Conservation (phyloP, 108 stramenopile genomes). For the Nitzschia putrida region DNA sequence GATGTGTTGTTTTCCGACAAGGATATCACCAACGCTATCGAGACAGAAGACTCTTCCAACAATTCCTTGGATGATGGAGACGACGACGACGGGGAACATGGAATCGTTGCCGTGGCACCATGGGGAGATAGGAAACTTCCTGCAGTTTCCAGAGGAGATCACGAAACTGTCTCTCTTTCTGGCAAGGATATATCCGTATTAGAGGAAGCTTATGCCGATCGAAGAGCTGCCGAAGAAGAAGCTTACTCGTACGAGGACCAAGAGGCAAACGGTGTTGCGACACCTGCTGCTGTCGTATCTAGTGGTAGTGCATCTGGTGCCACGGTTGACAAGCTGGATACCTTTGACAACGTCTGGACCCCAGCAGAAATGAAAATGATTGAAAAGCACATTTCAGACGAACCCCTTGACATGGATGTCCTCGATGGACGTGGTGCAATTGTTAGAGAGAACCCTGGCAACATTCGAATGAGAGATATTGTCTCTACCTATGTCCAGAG, state of each 20-base stretch:
- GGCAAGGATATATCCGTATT: not conserved
- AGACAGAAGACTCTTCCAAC: not conserved
- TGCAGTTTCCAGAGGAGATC: not conserved
- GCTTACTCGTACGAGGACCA: not conserved
- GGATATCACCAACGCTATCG: not conserved
- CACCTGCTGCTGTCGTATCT: not conserved
- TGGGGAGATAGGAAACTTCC: not conserved
- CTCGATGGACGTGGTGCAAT: not conserved
- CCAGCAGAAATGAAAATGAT: not conserved
- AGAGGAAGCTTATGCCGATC: not conserved
- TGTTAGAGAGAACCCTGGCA: not conserved
- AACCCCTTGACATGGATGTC: not conserved
- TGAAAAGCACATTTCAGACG: not conserved
- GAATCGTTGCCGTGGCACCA: not conserved
- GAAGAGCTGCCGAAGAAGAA: not conserved
- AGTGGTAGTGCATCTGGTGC: too few species aligned
- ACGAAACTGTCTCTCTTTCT: not conserved
- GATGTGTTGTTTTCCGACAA: not conserved
- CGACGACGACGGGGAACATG: not conserved
- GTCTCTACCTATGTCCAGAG: not conserved
- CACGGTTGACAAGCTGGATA: not conserved
- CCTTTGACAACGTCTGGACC: not conserved
- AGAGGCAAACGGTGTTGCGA: not conserved
- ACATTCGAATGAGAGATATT: not conserved
- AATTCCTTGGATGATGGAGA: not conserved